phyloP scores from a whole-genome alignment of 148 eudicot genomes.

The Chenopodium suecicum region DNA sequence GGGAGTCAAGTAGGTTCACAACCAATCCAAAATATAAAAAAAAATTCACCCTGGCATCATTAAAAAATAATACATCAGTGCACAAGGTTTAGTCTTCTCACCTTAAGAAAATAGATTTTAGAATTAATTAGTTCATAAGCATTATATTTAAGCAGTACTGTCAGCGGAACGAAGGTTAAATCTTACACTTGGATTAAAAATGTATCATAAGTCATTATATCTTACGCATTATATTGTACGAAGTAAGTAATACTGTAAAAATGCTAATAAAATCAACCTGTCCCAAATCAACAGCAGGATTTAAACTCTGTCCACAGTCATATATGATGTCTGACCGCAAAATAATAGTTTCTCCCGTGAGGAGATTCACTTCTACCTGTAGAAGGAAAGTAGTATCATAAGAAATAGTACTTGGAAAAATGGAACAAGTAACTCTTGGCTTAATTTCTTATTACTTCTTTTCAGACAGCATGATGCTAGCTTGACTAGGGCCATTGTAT shows the following conservation, averaged over 20 bases:
- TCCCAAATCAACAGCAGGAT: slow-evolving; percentile 97
- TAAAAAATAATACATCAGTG: background rate
- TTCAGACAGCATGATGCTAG: background rate
- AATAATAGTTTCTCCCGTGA: slow-evolving; percentile 82
- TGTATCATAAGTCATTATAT: background rate
- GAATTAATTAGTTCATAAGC: background rate
- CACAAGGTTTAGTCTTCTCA: background rate
- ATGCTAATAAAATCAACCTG: slow-evolving; percentile 46
- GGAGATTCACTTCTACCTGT: slow-evolving; percentile 84
- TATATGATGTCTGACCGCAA: slow-evolving; percentile 76
- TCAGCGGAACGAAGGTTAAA: background rate
- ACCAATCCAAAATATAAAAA: background rate
- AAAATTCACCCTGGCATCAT: background rate
- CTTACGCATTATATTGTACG: background rate
- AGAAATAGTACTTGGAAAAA: background rate
- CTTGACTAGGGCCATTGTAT: background rate
- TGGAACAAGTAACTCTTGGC: too few relatives aligned
- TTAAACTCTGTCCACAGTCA: slow-evolving; percentile 94
- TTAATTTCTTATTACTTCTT: background rate
- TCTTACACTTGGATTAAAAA: background rate
- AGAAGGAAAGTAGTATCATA: slow-evolving; percentile 15
- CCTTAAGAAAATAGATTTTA: background rate
- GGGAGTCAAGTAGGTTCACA: background rate
- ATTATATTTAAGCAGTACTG: background rate
- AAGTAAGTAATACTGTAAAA: background rate